Base-by-base conservation (phyloP, 805 yeast genomes). In the Saccharomycopsis sp. region DNA sequence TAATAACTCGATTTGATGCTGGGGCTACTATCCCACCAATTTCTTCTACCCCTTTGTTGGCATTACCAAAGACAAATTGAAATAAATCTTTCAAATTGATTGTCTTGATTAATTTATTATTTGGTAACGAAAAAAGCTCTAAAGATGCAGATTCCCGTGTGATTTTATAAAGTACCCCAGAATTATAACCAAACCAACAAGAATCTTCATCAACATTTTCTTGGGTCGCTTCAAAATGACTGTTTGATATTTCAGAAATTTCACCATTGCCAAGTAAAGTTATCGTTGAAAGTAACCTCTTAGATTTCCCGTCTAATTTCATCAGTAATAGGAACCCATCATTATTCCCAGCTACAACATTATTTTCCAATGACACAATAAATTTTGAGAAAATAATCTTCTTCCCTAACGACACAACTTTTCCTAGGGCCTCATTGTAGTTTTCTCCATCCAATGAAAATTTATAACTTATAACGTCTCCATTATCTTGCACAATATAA, bases 1-100 rank as follows among this genome's bases (percentile, higher is more conserved):
- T 17, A 9, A 48, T 24, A 13, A 48, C 31, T 37, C 51, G 35
- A 27, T 48, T 28, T 22, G 23, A n/a, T 3, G 49, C 38, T 28
- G 51, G 48, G 24, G 41, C 34, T 1, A 48, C 38, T 14, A 48
- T 14, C 8, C 44, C 39, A 19, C 33, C 23, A 21, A 32, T 29
- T 14, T 34, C 17, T 20, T 31, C 19, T 14, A 31, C 35, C 7
- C 35, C 40, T 4, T 29, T 13, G 13, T 13, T 32, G 8, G 36
- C n/a, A 5, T 20, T 24, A 22, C 6, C 16, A 17, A 28, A 23
- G 14, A 35, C 23, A 19, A 26, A 20, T 3, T 17, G n/a, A 24
- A 44, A 44, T 14, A 44, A 38, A 11, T 11, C 8, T 11, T 13
- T 11, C 19, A 46, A 37, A 14, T 40, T 23, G 2, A 43, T 26